Percentiles rank a stretch among this genome's conserved stretches.
Conservation (phyloP, 331 rosid genomes). For the Quercus phellos region DNA sequence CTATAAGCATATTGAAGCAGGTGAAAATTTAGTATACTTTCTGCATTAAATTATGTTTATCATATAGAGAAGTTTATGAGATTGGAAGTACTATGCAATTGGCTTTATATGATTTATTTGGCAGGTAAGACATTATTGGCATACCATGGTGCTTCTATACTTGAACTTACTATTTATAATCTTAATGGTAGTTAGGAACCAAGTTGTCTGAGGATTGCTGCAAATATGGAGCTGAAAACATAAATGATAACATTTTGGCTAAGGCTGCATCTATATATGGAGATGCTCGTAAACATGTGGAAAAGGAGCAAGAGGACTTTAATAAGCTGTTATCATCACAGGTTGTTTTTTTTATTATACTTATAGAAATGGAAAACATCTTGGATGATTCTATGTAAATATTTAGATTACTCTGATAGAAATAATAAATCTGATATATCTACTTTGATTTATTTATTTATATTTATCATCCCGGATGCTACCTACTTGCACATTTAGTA, state of each 20-base stretch:
- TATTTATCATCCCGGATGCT: not conserved
- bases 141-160: not conserved
- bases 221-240: constrained; percentile 90
- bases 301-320: constrained; percentile 90
- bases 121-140: constrained; percentile 19
- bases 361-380: not conserved
- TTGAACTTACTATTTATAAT: constrained; percentile 13
- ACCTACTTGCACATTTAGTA: not conserved
- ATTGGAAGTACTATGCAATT: constrained; percentile 15
- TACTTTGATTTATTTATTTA: not conserved
- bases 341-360: constrained; percentile 42
- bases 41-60: not conserved
- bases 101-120: constrained; percentile 7
- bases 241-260: constrained; percentile 63
- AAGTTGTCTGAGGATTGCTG: constrained; percentile 98
- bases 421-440: not conserved
- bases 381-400: not conserved
- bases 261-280: constrained; percentile 94
- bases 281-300: constrained; percentile 92
- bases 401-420: not conserved
- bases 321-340: constrained; percentile 69
- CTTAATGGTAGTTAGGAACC: constrained; percentile 72
- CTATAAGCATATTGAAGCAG: constrained; percentile 87
- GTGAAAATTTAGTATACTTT: constrained; percentile 37
- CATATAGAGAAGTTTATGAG: not conserved